Percentiles rank a stretch among this genome's conserved stretches.
phyloP scores from a whole-genome alignment of 2,329 filamentous ascomycete species.

The Fusarium redolens region DNA sequence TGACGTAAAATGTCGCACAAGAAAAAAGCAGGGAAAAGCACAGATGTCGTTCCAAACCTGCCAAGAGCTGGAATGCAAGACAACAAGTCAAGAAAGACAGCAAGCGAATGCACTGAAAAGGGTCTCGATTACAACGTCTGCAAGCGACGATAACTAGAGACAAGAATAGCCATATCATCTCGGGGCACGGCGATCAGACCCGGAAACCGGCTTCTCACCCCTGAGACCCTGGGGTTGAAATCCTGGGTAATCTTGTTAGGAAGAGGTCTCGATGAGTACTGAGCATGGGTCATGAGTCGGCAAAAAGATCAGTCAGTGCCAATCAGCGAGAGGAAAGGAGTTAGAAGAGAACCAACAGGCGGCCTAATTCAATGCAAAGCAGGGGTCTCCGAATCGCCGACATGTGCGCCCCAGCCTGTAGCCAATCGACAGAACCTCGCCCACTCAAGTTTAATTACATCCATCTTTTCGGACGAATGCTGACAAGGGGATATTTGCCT shows the following conservation, averaged over 20 bases:
- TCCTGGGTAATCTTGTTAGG: slow-evolving; percentile 27
- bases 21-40: not conserved
- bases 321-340: slow-evolving; percentile 14
- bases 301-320: slow-evolving; percentile 18
- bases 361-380: slow-evolving; percentile 26
- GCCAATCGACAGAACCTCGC: slow-evolving; percentile 37
- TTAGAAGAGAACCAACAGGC: slow-evolving; percentile 2
- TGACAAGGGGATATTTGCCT: slow-evolving; percentile 13
- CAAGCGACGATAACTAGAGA: slow-evolving; percentile 12
- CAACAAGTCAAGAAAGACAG: slow-evolving; percentile 8
- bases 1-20: slow-evolving; percentile 21
- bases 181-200: slow-evolving; percentile 29
- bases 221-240: slow-evolving; percentile 23
- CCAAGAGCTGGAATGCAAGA: slow-evolving; percentile 26
- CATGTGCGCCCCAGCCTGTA: slow-evolving; percentile 15
- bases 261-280: slow-evolving; percentile 16
- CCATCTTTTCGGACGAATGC: slow-evolving; percentile 20
- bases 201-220: slow-evolving; percentile 17
- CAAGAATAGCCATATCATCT: slow-evolving; percentile 20
- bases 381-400: slow-evolving; percentile 29
- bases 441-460: slow-evolving; percentile 44
- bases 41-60: not conserved
- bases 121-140: slow-evolving; percentile 12
- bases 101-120: not conserved
- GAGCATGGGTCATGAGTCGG: slow-evolving; percentile 28